phyloP scores from a whole-genome alignment of 352 stramenopile genomes.

The Globisporangium nodosum region DNA sequence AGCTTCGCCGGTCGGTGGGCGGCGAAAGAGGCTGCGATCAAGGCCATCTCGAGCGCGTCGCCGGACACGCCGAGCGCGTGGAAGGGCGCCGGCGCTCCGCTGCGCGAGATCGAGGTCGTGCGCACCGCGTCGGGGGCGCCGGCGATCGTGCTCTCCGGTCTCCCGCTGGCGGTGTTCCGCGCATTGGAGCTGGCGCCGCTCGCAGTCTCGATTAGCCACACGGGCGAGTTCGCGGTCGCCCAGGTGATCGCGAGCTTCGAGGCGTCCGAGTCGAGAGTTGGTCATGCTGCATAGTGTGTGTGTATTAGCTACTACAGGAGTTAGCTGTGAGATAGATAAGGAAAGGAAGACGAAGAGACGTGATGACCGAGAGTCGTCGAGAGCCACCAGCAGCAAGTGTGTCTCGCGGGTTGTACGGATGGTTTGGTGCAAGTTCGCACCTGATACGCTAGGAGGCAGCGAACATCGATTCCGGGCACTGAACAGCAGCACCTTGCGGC shows the following conservation, averaged over 20 bases:
- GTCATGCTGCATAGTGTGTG: neutral
- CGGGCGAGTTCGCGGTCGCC: slow-evolving; percentile 71
- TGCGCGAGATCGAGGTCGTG: slow-evolving; percentile 86
- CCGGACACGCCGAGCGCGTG: slow-evolving; percentile 63
- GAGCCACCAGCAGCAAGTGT: too few relatives aligned
- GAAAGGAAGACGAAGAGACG: too few relatives aligned
- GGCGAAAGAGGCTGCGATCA: slow-evolving; percentile 88
- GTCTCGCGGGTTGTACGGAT: too few relatives aligned
- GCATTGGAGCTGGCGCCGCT: slow-evolving; percentile 59
- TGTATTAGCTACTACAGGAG: too few relatives aligned
- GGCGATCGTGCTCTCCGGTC: slow-evolving; percentile 66
- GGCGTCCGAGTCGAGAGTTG: neutral
- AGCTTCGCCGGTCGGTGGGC: slow-evolving; percentile 87
- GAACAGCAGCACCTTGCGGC: too few relatives aligned
- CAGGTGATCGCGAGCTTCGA: neutral
- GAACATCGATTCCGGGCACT: too few relatives aligned
- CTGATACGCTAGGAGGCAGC: too few relatives aligned
- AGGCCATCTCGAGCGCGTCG: slow-evolving; percentile 81
- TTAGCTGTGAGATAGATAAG: too few relatives aligned
- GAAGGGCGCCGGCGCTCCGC: slow-evolving; percentile 60
- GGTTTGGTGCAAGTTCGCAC: too few relatives aligned
- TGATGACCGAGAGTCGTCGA: too few relatives aligned
- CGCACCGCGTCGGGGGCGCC: slow-evolving; percentile 72
- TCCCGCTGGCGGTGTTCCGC: slow-evolving; percentile 73
- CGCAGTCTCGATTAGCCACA: slow-evolving; percentile 87